Conservation (phyloP, 495 filamentous ascomycete species). For the Penicillium steckii region DNA sequence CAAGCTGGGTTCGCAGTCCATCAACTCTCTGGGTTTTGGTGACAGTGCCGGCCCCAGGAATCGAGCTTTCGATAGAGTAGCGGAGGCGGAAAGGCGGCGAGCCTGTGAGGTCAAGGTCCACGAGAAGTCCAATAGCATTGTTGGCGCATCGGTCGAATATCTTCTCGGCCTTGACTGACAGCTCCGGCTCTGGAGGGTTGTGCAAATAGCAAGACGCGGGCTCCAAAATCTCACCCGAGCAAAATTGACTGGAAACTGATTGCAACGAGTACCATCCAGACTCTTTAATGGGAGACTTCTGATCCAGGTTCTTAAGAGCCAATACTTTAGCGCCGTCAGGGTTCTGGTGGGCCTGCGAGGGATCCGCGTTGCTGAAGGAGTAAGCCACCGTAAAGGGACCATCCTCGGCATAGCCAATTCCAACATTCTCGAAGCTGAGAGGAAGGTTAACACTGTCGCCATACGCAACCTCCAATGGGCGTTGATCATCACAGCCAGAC, state of each 20-base stretch:
- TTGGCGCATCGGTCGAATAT: conserved; percentile 93
- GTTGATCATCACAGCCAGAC: conserved; percentile 68
- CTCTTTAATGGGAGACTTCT: conserved; percentile 57
- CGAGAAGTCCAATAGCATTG: conserved; percentile 82
- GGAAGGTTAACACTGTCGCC: conserved; percentile 70
- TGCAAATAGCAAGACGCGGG: conserved; percentile 86
- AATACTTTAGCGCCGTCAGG: conserved; percentile 50
- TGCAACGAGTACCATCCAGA: conserved; percentile 83
- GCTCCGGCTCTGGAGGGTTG: conserved; percentile 83
- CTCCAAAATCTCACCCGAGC: conserved; percentile 84
- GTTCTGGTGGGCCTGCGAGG: conserved; percentile 55
- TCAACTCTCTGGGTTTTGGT: conserved; percentile 52
- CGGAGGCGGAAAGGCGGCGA: conserved; percentile 81
- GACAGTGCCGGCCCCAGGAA: conserved; percentile 45
- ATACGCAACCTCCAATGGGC: conserved; percentile 77
- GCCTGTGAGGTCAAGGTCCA: conserved; percentile 84
- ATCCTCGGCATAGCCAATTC: conserved; percentile 46
- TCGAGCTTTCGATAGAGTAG: conserved; percentile 64
- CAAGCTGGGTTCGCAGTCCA: conserved; percentile 72
- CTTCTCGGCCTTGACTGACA: conserved; percentile 69
- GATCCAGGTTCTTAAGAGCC: conserved; percentile 33
- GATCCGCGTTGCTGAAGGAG: conserved; percentile 58
- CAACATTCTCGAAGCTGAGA: conserved; percentile 63
- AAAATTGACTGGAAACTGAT: conserved; percentile 73
- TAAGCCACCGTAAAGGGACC: conserved; percentile 49